Percentiles rank a stretch among this genome's conserved stretches.
Evolutionary conservation across 2,329 filamentous ascomycete species (phyloP).

Genomic region (Fusarium begoniae): DNA sequence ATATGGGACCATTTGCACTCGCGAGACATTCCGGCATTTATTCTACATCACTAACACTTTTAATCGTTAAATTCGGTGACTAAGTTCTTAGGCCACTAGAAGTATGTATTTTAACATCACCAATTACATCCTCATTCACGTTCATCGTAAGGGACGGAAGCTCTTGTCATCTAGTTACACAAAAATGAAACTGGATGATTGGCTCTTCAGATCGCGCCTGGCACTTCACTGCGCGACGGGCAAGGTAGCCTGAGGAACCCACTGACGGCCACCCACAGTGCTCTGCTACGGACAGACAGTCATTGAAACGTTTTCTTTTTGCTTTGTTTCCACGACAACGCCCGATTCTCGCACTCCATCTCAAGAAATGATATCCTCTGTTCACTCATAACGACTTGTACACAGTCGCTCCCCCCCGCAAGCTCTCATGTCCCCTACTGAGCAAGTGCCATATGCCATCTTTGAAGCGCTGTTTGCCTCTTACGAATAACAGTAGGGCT

Average conservation of each 20-base stretch:
- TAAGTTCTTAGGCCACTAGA: not conserved
- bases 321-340: not conserved
- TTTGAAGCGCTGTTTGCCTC: not conserved
- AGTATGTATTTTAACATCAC: not conserved
- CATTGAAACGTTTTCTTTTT: too few relatives aligned
- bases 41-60: not conserved
- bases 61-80: fast-evolving
- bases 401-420: too few relatives aligned
- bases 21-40: not conserved
- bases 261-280: not conserved
- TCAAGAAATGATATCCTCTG: not conserved
- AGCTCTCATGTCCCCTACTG: too few relatives aligned
- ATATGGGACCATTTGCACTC: not conserved
- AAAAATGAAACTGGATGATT: not conserved
- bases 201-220: not conserved
- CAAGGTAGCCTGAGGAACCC: not conserved
- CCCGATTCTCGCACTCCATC: too few relatives aligned
- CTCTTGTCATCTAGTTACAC: not conserved
- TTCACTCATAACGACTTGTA: not conserved
- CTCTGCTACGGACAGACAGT: not conserved
- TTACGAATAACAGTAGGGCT: too few relatives aligned
- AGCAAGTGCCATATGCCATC: too few relatives aligned
- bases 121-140: not conserved
- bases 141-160: too few relatives aligned
- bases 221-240: not conserved